Evolutionary conservation across 1,284 basidiomycete genomes (phyloP), one percentile per base, ranked within the genome.

Genomic region (Amylostereum areolatum): DNA sequence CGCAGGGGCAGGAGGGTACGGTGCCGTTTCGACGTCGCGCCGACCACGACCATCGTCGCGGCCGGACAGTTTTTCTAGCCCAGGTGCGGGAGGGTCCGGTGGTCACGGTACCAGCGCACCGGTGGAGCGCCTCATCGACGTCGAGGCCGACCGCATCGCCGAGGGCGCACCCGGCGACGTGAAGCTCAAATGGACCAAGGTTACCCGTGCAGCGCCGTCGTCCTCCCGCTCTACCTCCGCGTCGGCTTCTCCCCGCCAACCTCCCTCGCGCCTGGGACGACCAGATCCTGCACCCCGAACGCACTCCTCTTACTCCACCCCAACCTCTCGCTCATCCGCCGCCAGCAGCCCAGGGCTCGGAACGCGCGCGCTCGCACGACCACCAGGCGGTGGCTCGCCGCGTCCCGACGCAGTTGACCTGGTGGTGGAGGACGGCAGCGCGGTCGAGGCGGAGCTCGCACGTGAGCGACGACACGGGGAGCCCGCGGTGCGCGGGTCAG

Each of bases 321-420:
- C 31, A n/a, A n/a, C n/a, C n/a, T n/a, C n/a, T n/a, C 24, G 41
- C 4, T 52, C 51, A n/a, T 36, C 47, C 10, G 25, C 28, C 12
- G 34, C 37, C 43, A 63, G 63, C 52, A 66, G 62, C 62, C 62
- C 63, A 3, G 52, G 49, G 10, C 51, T 11, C n/a, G 50, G 47
- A 39, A 65, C 69, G 24, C 70, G 40, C 62, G 43, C 63, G 60
- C 25, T 64, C 66, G 36, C 71, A 66, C 37, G 66, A 59, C 46
- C 66, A 58, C 57, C 73, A 52, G 5, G 64, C 72, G 10, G 66
- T 70, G 27, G 35, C n/a, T 40, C 42, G 3, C 65, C 87, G 10
- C 85, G 83, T 1, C 73, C 78, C 0, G 89, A 91, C 56, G 89
- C 88, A 1, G 81, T 92, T 3, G 89, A 93, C 62, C 71, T 93